Evolutionary conservation across 768 basidiomycete genomes (phyloP).

Genomic region (Rhizopogon sp.): DNA sequence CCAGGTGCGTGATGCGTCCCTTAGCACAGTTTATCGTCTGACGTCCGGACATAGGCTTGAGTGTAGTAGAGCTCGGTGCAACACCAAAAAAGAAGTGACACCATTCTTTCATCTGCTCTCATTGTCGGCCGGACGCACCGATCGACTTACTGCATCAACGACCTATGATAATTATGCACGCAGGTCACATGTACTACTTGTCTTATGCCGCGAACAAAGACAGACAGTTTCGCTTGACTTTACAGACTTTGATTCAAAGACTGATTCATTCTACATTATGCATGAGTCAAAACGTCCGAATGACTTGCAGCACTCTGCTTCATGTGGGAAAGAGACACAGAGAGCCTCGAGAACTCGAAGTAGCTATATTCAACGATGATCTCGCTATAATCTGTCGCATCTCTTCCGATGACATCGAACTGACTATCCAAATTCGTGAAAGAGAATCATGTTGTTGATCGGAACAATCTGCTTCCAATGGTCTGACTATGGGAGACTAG

Average conservation of each 20-base stretch:
- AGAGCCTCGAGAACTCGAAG: too few species aligned
- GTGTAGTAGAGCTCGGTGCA: constrained; percentile 67
- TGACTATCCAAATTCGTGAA: too few species aligned
- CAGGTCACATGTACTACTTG: neutral
- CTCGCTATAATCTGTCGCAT: too few species aligned
- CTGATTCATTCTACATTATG: too few species aligned
- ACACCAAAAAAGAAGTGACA: constrained; percentile 68
- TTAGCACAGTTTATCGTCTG: neutral
- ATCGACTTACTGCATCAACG: neutral
- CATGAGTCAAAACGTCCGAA: too few species aligned
- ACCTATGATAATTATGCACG: neutral
- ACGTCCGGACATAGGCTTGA: constrained; percentile 49
- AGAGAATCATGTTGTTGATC: too few species aligned
- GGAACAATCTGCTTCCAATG: too few species aligned
- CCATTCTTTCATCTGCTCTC: constrained; percentile 5
- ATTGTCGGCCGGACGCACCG: neutral
- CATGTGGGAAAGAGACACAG: too few species aligned
- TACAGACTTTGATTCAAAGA: neutral
- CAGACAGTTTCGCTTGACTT: neutral
- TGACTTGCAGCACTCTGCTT: too few species aligned
- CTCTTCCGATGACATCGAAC: too few species aligned
- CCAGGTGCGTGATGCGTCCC: constrained; percentile 60
- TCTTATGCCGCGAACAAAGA: neutral
- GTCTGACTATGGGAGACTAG: too few species aligned
- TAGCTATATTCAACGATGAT: too few species aligned